Conservation (phyloP, 2,329 filamentous ascomycete species). For the Alternaria conjuncta region DNA sequence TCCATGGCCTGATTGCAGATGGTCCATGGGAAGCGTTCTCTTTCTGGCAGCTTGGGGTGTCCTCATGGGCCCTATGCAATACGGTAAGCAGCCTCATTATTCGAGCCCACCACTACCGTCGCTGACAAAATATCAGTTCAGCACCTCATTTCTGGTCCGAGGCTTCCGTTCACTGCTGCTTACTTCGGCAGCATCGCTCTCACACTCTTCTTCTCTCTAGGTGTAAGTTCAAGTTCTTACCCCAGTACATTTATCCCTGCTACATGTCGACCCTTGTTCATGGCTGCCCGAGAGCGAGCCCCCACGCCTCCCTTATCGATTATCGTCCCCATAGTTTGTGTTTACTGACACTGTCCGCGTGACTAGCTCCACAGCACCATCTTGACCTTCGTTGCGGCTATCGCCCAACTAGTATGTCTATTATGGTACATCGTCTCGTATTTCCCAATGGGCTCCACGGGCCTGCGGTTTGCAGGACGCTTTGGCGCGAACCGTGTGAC, state of each 20-base stretch:
- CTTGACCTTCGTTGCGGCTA: constrained; percentile 82
- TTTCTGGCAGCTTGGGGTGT: constrained; percentile 93
- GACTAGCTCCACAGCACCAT: constrained; percentile 74
- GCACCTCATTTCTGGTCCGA: constrained; percentile 82
- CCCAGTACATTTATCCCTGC: constrained; percentile 18
- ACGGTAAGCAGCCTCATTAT: constrained; percentile 55
- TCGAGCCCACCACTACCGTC: constrained; percentile 11
- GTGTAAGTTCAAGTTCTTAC: constrained; percentile 67
- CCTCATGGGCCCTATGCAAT: constrained; percentile 88
- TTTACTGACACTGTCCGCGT: constrained; percentile 47
- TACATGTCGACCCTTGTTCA: constrained; percentile 31
- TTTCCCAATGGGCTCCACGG: constrained; percentile 94
- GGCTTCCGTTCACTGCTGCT: constrained; percentile 89
- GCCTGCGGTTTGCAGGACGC: constrained; percentile 82
- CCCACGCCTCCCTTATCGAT: constrained; percentile 41
- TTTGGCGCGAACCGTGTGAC: constrained; percentile 86
- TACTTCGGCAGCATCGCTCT: constrained; percentile 93
- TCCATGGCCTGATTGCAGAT: constrained; percentile 64
- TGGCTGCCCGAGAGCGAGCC: constrained; percentile 30
- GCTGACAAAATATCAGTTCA: constrained; percentile 57
- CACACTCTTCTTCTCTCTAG: constrained; percentile 90
- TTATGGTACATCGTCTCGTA: constrained; percentile 96
- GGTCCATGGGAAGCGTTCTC: constrained; percentile 89
- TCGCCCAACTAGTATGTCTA: constrained; percentile 82
- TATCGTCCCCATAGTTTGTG: constrained; percentile 30